Evolutionary conservation across 441 rosid genomes (phyloP), one percentile per base, ranked within the genome.

Genomic region (Mallotus japonicus): DNA sequence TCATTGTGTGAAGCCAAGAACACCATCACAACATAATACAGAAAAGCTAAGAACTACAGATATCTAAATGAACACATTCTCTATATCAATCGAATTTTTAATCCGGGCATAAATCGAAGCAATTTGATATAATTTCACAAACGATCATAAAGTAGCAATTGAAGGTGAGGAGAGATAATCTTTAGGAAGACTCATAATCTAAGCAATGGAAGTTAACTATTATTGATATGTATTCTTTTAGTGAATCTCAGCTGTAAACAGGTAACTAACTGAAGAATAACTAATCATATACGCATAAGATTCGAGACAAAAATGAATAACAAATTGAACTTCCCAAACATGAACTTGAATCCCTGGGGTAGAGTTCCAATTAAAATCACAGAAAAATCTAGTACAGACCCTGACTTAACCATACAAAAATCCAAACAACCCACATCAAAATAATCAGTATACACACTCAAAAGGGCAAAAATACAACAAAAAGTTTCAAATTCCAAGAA

Each of bases 141-240:
- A 37, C 54, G 67, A 19, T 62, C 34, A 62, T 1, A 61, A 64
- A 51, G 19, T 32, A 57, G n/a, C n/a, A n/a, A 65, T 42, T 8
- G 32, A 72, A 17, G 22, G 44, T 40, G 10, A 42, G 47, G 59
- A 34, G 46, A 58, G 22, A 72, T 24, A 24, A 24, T 24, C 28
- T 24, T 24, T 62, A 19, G 40, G 17, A 62, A 72, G 19, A 51
- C 42, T 68, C 37, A 19, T 53, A 53, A 72, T 14, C 53, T 61
- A 53, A 64, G 32, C n/a, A 53, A 11, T 22, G 5, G 8, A 5
- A 51, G 17, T 54, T 28, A 17, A 40, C 15, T 24, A 24, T 24
- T 24, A 24, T 24, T 24, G 28, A n/a, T n/a, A 0, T 24, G 28
- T 24, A 2, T 24, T 24, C 28, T 24, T 24, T 24, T 24, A 24